phyloP scores from a whole-genome alignment of 2,329 filamentous ascomycete genomes.

The Podosphaera fusca region DNA sequence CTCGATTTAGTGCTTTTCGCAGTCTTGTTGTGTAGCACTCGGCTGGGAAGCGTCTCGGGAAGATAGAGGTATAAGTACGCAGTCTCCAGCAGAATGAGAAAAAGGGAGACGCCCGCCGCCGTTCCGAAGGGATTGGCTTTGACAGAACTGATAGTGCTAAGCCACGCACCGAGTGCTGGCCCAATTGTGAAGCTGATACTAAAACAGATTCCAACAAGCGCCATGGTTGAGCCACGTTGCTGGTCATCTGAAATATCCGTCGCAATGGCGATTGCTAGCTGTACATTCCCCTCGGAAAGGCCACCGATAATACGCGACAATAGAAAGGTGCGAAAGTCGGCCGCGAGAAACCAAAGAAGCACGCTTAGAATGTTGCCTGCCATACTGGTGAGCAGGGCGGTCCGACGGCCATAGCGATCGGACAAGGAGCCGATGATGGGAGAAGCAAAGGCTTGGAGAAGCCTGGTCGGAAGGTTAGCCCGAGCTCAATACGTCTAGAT shows the following conservation, averaged over 20 bases:
- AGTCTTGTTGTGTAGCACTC: constrained; percentile 18
- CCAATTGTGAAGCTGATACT: constrained; percentile 94
- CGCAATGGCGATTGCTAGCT: constrained; percentile 86
- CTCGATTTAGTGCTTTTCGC: constrained; percentile 5
- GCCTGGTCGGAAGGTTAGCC: constrained; percentile 10
- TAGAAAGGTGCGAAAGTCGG: constrained; percentile 87
- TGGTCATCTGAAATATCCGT: constrained; percentile 81
- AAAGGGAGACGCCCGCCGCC: constrained; percentile 68
- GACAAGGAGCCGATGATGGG: constrained; percentile 77
- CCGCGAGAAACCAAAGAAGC: constrained; percentile 77
- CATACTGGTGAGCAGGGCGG: constrained; percentile 79
- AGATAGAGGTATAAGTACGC: constrained; percentile 64
- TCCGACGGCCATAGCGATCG: constrained; percentile 69
- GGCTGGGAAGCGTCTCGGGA: constrained; percentile 61
- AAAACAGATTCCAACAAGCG: constrained; percentile 87
- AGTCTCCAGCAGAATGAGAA: constrained; percentile 69
- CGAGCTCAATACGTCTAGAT: background rate
- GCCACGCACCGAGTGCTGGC: constrained; percentile 68
- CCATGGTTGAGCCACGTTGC: constrained; percentile 78
- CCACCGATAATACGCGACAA: constrained; percentile 84
- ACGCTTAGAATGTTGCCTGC: constrained; percentile 79
- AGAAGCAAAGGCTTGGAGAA: constrained; percentile 79
- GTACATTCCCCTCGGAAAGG: constrained; percentile 87
- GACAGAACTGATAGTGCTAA: constrained; percentile 56
- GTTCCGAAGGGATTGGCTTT: constrained; percentile 83